These are phyloP conservation scores for Colletotrichum sansevieriae DNA, from an alignment of 2,329 filamentous ascomycete genomes.

Conservation along the genomic window DNA sequence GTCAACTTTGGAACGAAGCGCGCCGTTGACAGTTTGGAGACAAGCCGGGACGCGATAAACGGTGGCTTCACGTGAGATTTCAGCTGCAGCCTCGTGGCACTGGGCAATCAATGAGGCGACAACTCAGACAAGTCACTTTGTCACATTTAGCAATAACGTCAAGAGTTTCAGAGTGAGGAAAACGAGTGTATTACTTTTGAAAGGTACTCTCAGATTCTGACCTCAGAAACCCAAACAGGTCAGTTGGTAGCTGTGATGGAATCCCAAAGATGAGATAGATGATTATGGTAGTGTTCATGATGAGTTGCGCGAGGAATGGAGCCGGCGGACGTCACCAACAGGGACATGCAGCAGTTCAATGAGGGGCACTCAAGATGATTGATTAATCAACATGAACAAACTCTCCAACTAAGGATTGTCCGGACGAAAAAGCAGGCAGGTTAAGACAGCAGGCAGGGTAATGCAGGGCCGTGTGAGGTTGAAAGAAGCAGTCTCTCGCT, in stretches of 20 bases:
- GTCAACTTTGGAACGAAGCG: not conserved
- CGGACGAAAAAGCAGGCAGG: not conserved
- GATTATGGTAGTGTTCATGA: not conserved
- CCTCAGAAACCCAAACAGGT: too few relatives aligned
- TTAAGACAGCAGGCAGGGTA: not conserved
- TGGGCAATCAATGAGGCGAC: constrained; percentile 11
- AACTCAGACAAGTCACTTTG: not conserved
- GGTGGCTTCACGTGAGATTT: constrained; percentile 11
- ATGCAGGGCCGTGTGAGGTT: not conserved
- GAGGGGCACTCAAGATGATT: not conserved
- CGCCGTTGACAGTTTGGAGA: constrained; percentile 3
- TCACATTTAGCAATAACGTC: not conserved
- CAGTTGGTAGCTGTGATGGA: too few relatives aligned
- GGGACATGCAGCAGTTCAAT: constrained; percentile 6
- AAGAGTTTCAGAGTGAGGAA: not conserved
- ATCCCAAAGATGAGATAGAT: not conserved
- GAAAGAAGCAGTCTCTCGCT: not conserved
- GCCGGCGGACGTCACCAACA: constrained; percentile 21
- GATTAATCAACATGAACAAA: not conserved
- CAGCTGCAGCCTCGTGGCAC: constrained; percentile 25
- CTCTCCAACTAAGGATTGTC: too few relatives aligned
- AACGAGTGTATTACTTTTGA: not conserved
- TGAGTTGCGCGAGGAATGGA: not conserved
- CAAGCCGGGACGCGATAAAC: not conserved
- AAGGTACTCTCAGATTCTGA: not conserved